A percentile compares a stretch with the other conserved stretches of the same genome.
Evolutionary conservation across 306 rosid species (phyloP).

Genomic region (Alnus rubra): DNA sequence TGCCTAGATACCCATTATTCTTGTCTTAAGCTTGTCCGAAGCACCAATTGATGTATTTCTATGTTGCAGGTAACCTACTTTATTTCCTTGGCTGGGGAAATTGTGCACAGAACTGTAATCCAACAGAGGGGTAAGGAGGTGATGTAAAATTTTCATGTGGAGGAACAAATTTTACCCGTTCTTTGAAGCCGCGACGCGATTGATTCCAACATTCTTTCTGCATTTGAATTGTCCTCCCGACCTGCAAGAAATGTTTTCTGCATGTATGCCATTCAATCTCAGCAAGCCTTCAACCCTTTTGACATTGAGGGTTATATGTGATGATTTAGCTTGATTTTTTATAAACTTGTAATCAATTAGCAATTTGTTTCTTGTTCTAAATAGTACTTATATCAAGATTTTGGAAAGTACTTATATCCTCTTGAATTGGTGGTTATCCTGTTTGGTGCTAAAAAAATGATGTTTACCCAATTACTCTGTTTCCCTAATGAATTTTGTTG

Average conservation of each 20-base stretch:
- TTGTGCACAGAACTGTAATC: slow-evolving; percentile 36
- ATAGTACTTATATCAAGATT: too few species aligned
- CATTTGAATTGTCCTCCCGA: neutral
- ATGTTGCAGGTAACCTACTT: slow-evolving; percentile 47
- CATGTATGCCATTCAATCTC: neutral
- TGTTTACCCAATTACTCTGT: neutral
- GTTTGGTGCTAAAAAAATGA: neutral
- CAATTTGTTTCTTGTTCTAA: neutral
- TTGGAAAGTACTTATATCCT: neutral
- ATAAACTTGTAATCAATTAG: neutral
- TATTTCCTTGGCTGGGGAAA: slow-evolving; percentile 39
- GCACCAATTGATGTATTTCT: slow-evolving; percentile 24
- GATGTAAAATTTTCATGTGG: slow-evolving; percentile 30
- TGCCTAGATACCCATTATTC: neutral
- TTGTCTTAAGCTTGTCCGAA: slow-evolving; percentile 9
- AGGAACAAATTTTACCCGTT: slow-evolving; percentile 1
- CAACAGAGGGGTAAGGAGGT: slow-evolving; percentile 50
- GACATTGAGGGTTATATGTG: neutral
- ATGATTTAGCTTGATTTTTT: neutral
- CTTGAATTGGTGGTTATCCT: neutral
- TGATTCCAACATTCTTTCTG: neutral
- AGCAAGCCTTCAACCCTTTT: neutral
- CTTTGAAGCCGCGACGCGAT: slow-evolving; percentile 6
- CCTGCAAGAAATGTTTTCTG: neutral
- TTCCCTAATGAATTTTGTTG: neutral